phyloP scores from a whole-genome alignment of 495 filamentous ascomycete genomes.

The Pyrenopolyporus hunteri region DNA sequence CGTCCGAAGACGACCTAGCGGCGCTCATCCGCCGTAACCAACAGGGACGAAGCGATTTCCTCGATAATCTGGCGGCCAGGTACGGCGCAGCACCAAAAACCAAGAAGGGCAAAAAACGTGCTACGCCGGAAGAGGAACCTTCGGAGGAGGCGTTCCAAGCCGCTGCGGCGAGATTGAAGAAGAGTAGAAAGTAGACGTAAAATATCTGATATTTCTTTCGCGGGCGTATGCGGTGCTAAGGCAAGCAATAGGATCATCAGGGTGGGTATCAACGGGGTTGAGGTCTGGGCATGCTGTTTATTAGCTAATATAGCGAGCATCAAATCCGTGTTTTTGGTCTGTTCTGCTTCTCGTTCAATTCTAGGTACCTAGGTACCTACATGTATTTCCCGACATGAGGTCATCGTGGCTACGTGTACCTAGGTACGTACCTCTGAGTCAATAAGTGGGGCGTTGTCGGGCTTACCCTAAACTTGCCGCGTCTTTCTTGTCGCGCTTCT shows the following conservation, averaged over 20 bases:
- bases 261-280: conserved; percentile 3
- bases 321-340: too few species aligned
- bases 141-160: conserved; percentile 72
- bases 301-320: background rate
- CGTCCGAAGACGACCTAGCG: conserved; percentile 48
- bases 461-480: conserved; percentile 6
- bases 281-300: background rate
- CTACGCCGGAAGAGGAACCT: conserved; percentile 58
- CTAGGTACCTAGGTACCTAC: conserved; percentile 8
- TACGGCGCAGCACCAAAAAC: conserved; percentile 59
- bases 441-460: conserved; percentile 14
- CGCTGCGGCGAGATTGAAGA: conserved; percentile 52
- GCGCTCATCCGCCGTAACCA: conserved; percentile 53
- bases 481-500: background rate
- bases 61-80: conserved; percentile 75
- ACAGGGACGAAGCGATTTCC: conserved; percentile 54
- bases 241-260: conserved; percentile 18
- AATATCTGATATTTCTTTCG: background rate
- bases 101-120: conserved; percentile 58
- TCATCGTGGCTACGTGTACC: too few species aligned
- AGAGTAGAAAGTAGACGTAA: conserved; percentile 43
- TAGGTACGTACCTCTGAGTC: background rate
- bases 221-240: conserved; percentile 30
- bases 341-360: too few species aligned
- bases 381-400: too few species aligned